phyloP scores from a whole-genome alignment of 176 grass and related monocot genomes.

The Metroxylon sagu region DNA sequence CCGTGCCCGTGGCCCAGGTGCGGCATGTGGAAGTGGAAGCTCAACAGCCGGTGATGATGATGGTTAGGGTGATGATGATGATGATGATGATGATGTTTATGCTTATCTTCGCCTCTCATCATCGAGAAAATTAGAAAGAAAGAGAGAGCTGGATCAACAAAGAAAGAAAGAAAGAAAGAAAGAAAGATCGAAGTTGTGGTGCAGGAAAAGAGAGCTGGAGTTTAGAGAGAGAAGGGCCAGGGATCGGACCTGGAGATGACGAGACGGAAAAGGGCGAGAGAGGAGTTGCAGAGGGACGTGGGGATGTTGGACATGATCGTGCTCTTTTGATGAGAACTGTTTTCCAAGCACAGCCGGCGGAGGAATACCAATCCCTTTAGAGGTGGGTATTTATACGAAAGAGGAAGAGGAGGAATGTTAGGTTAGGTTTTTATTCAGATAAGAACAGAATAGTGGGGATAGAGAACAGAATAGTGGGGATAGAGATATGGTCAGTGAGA shows the following conservation, averaged over 20 bases:
- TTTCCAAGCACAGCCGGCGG: slow-evolving; percentile 33
- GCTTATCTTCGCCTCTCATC: no score
- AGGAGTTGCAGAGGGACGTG: slow-evolving; percentile 53
- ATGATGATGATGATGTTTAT: neutral
- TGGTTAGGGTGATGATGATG: neutral
- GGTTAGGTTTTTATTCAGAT: no score
- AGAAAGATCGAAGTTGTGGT: neutral
- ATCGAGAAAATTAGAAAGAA: neutral
- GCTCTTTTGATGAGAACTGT: neutral
- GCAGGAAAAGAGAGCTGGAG: neutral
- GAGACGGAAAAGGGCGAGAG: slow-evolving; percentile 73
- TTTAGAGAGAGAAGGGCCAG: slow-evolving; percentile 46
- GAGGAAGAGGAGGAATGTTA: no score
- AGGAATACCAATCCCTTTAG: neutral
- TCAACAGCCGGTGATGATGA: slow-evolving; percentile 5
- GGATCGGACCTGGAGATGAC: slow-evolving; percentile 61
- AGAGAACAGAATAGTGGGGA: no score
- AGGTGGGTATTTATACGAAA: no score
- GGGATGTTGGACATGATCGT: slow-evolving; percentile 67
- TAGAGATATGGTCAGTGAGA: no score
- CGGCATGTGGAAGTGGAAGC: slow-evolving; percentile 8
- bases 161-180: neutral
- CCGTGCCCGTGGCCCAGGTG: neutral
- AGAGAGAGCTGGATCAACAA: no score
- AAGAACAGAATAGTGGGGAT: no score